A percentile compares a stretch with the other conserved stretches of the same genome.
Conservation (phyloP, 805 yeast species). For the Hanseniaspora hatyaiensis region DNA sequence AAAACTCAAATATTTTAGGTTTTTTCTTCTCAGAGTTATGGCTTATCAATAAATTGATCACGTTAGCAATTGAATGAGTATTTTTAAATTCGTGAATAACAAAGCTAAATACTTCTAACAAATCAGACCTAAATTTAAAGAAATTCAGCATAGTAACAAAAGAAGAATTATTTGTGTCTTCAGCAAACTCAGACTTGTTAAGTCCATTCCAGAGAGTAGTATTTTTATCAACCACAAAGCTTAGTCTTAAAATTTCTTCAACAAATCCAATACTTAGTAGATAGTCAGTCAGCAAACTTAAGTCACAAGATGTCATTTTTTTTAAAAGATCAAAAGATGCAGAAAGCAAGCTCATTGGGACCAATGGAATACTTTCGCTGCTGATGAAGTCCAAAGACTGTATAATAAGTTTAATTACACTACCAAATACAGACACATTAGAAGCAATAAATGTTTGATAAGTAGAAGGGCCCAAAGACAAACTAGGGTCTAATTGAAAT, state of each 20-base stretch:
- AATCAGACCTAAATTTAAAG: conserved; percentile 45
- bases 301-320: conserved; percentile 40
- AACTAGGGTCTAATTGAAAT: conserved; percentile 42
- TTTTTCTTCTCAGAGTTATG: background rate
- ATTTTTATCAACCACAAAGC: conserved; percentile 42
- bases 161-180: conserved; percentile 24
- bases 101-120: conserved; percentile 54
- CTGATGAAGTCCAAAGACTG: conserved; percentile 37
- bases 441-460: conserved; percentile 44
- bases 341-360: conserved; percentile 49
- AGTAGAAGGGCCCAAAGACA: conserved; percentile 37
- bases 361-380: conserved; percentile 36
- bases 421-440: conserved; percentile 43
- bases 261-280: conserved; percentile 30
- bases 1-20: conserved; percentile 6
- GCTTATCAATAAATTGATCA: background rate
- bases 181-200: conserved; percentile 29
- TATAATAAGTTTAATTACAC: conserved; percentile 41
- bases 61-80: conserved; percentile 23
- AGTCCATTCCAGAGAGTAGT: conserved; percentile 44
- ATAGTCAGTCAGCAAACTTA: conserved; percentile 40
- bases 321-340: conserved; percentile 51
- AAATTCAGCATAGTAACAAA: conserved; percentile 50
- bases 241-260: conserved; percentile 41
- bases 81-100: conserved; percentile 52